Evolutionary conservation across 345 rosid species (phyloP).

Genomic region (Raphanus raphanistrum): DNA sequence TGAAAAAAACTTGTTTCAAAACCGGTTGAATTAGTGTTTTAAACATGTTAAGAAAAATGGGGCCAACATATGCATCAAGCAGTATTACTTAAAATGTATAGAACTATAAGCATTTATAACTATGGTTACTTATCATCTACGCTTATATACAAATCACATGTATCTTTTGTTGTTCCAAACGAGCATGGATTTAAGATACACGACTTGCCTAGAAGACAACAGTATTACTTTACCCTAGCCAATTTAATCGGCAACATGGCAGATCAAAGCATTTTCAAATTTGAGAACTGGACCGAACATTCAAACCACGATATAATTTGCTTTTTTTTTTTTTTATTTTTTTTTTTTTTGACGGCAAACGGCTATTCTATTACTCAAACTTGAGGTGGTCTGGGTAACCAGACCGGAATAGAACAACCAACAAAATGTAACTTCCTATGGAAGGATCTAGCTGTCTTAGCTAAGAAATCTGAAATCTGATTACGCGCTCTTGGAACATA

Average conservation of each 20-base stretch:
- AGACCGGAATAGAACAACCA: too few relatives aligned
- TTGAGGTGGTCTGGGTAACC: too few relatives aligned
- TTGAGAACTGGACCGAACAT: background rate
- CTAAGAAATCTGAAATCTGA: too few relatives aligned
- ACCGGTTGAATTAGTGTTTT: background rate
- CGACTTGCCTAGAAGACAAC: background rate
- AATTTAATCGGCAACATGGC: background rate
- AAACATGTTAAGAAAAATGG: background rate
- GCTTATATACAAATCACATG: background rate
- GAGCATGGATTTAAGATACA: background rate
- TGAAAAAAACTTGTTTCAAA: background rate
- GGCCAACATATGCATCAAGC: background rate
- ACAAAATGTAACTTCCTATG: too few relatives aligned
- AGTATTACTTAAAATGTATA: background rate
- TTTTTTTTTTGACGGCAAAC: too few relatives aligned
- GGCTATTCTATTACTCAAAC: too few relatives aligned
- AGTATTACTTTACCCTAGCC: background rate
- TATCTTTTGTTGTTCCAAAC: background rate
- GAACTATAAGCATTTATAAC: background rate
- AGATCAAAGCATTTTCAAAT: background rate
- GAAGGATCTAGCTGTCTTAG: too few relatives aligned
- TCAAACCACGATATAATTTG: background rate
- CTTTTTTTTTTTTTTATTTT: too few relatives aligned
- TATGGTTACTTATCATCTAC: background rate
- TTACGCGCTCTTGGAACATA: too few relatives aligned